These are phyloP conservation scores for Rhodamnia rubescens DNA, from an alignment of 345 rosid species.

Conservation along the genomic window DNA sequence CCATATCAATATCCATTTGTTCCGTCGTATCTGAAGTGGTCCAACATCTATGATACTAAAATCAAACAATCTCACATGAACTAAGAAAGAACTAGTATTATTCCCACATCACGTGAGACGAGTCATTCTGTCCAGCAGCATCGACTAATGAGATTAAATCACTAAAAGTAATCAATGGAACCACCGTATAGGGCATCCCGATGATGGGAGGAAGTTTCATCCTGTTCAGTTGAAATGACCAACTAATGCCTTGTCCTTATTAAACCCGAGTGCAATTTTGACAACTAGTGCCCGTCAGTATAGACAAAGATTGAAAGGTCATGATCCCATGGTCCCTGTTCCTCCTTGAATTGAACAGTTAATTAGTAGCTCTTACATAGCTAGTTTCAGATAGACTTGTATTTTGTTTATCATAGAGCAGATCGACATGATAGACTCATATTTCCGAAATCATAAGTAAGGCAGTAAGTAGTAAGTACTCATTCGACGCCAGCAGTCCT, in stretches of 20 bases:
- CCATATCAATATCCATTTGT: neutral
- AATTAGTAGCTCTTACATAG: neutral
- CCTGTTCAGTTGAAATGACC: neutral
- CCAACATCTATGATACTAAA: neutral
- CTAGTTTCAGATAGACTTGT: neutral
- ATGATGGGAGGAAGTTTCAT: neutral
- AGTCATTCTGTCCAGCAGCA: neutral
- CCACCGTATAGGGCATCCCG: neutral
- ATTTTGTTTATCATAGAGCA: neutral
- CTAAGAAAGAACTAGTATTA: neutral
- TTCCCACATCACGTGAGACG: neutral
- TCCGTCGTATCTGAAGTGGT: neutral
- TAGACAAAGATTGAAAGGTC: neutral
- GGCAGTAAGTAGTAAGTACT: slow-evolving; percentile 33
- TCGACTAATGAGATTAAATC: neutral
- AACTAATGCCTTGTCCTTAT: neutral
- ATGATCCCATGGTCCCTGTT: neutral
- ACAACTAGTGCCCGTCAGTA: neutral
- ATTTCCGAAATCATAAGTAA: neutral
- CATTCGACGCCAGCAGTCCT: slow-evolving; percentile 17
- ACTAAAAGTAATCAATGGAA: neutral
- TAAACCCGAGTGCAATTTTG: neutral
- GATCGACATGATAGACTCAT: neutral
- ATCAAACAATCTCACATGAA: neutral
- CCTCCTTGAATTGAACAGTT: neutral